Evolutionary conservation across 208 protist species (phyloP).

Genomic region (Herpetomonas samuelpessoai): DNA sequence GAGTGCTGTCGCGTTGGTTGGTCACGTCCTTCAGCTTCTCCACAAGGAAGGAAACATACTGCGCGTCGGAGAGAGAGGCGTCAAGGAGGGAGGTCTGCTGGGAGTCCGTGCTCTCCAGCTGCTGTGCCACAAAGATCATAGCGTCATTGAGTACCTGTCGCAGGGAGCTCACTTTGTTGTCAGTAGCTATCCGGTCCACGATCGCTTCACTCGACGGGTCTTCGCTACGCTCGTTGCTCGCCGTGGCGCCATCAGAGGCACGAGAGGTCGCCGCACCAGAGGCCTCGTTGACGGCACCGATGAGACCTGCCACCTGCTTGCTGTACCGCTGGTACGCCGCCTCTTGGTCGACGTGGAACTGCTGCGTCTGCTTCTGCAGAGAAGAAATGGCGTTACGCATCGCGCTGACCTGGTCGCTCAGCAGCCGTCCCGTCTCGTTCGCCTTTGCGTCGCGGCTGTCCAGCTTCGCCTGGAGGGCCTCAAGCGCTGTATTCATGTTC

Average conservation of each 20-base stretch:
- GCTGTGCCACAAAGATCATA: slow-evolving; percentile 36
- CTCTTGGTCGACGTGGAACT: not conserved
- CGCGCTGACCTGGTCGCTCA: slow-evolving; percentile 16
- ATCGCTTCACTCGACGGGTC: not conserved
- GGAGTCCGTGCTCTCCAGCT: slow-evolving; percentile 44
- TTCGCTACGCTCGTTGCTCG: not conserved
- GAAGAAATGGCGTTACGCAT: not conserved
- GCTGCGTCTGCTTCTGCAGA: slow-evolving; percentile 4
- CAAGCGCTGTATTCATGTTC: not conserved
- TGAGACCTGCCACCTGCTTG: slow-evolving; percentile 17
- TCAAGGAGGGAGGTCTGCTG: slow-evolving; percentile 55
- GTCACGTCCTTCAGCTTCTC: slow-evolving; percentile 36
- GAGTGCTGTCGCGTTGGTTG: slow-evolving; percentile 37
- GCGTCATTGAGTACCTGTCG: slow-evolving; percentile 22
- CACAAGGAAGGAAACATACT: slow-evolving; percentile 49
- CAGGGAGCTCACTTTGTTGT: slow-evolving; percentile 17
- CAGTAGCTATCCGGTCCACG: not conserved
- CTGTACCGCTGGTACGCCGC: slow-evolving; percentile 6
- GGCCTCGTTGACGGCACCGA: slow-evolving; percentile 1
- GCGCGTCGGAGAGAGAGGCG: slow-evolving; percentile 52
- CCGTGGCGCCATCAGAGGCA: not conserved
- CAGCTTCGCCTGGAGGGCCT: not conserved
- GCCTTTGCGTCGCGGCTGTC: not conserved
- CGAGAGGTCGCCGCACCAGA: slow-evolving; percentile 13
- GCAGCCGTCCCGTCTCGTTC: not conserved